phyloP scores from a whole-genome alignment of 768 basidiomycete genomes.

The Lyophyllum semitale region DNA sequence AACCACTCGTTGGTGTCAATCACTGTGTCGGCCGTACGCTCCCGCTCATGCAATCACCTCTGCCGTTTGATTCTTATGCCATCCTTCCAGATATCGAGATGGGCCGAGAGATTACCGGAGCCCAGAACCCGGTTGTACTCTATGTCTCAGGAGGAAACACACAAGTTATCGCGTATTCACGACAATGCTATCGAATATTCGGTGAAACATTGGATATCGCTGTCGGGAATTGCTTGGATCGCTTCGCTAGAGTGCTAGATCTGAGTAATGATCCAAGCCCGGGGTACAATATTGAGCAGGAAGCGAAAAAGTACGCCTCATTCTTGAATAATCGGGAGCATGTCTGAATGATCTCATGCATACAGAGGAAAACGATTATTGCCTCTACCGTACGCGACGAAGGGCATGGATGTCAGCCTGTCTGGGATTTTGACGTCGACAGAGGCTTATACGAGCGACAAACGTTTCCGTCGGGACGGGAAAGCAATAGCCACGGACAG shows the following conservation, averaged over 20 bases:
- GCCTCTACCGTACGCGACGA: slow-evolving; percentile 90
- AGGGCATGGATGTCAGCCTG: slow-evolving; percentile 97
- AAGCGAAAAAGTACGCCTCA: slow-evolving; percentile 79
- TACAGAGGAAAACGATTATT: slow-evolving; percentile 81
- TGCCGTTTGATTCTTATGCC: background rate
- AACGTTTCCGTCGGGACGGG: slow-evolving; percentile 66
- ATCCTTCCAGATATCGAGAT: slow-evolving; percentile 87
- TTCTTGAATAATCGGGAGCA: background rate
- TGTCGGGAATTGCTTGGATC: slow-evolving; percentile 98
- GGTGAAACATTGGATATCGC: slow-evolving; percentile 99
- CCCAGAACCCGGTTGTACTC: slow-evolving; percentile 92
- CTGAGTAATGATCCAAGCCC: slow-evolving; percentile 95
- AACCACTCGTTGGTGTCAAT: slow-evolving; percentile 97
- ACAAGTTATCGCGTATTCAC: slow-evolving; percentile 98
- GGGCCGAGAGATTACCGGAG: slow-evolving; percentile 93
- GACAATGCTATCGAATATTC: slow-evolving; percentile 96
- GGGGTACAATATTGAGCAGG: slow-evolving; percentile 96
- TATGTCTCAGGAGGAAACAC: slow-evolving; percentile 99
- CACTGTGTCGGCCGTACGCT: slow-evolving; percentile 95
- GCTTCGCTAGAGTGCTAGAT: slow-evolving; percentile 93
- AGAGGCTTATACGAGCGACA: slow-evolving; percentile 87
- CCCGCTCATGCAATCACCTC: background rate
- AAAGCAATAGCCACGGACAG: slow-evolving; percentile 39
- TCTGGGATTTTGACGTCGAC: slow-evolving; percentile 91
- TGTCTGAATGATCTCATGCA: background rate